Percentiles rank a stretch among this genome's conserved stretches.
Conservation (phyloP, 2,329 filamentous ascomycete genomes). For the Bretziella fagacearum region DNA sequence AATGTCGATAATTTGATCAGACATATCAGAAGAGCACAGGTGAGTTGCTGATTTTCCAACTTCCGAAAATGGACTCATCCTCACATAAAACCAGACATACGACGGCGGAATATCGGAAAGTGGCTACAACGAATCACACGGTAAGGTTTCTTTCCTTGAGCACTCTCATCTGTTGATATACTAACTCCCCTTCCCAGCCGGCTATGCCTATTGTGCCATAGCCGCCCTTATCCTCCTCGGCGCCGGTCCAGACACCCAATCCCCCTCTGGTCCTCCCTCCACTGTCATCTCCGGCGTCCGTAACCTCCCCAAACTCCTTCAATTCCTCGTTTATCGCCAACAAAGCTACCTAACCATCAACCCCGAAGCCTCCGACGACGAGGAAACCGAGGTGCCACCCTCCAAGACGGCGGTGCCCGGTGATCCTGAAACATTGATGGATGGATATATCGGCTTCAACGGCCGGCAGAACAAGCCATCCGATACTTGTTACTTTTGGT, state of each 20-base stretch:
- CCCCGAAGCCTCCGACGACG: constrained; percentile 24
- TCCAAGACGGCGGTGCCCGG: constrained; percentile 7
- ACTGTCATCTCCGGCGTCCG: constrained; percentile 21
- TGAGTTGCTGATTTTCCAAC: constrained; percentile 18
- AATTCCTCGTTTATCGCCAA: constrained; percentile 50
- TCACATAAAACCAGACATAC: constrained; percentile 41
- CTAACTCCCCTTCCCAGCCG: constrained; percentile 30
- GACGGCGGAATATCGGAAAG: constrained; percentile 73
- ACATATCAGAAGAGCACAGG: constrained; percentile 52
- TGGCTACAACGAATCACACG: constrained; percentile 67
- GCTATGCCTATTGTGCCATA: constrained; percentile 80
- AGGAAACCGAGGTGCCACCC: constrained; percentile 14
- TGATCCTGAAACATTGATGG: constrained; percentile 3
- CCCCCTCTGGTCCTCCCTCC: constrained; percentile 3
- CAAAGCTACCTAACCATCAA: constrained; percentile 39
- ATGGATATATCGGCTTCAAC: constrained; percentile 57
- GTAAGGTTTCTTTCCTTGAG: constrained; percentile 27
- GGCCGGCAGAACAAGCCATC: constrained; percentile 80
- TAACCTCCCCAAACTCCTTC: constrained; percentile 21
- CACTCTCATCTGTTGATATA: constrained; percentile 1
- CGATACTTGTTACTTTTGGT: constrained; percentile 94
- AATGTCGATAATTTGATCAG: constrained; percentile 50
- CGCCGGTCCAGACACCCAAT: constrained; percentile 18
- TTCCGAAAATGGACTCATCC: neutral
- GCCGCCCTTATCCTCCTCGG: constrained; percentile 61